Evolutionary conservation across 805 yeast genomes (phyloP).

Genomic region (Saccharomycopsis microspora): DNA sequence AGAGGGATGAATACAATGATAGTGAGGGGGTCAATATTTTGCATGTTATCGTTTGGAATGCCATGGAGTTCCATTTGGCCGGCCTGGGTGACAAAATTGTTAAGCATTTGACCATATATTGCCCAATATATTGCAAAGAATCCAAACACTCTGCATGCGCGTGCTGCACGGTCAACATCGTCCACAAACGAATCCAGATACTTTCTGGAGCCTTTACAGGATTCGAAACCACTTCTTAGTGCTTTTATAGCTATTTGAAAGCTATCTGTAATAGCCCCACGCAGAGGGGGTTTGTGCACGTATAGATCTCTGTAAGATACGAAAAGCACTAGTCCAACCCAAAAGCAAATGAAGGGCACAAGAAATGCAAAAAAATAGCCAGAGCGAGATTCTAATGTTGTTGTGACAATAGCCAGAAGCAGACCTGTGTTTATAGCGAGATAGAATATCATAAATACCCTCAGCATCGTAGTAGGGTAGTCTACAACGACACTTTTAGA

Average conservation of each 20-base stretch:
- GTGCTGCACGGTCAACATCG: conserved; percentile 52
- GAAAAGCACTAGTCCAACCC: conserved; percentile 43
- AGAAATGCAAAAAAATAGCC: conserved; percentile 72
- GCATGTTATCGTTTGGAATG: conserved; percentile 71
- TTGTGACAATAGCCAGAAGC: conserved; percentile 64
- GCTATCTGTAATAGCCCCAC: conserved; percentile 45
- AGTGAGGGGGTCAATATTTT: conserved; percentile 65
- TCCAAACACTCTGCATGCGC: conserved; percentile 63
- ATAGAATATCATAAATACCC: conserved; percentile 67
- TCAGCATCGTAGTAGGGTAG: conserved; percentile 60
- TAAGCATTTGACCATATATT: conserved; percentile 61
- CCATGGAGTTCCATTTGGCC: conserved; percentile 66
- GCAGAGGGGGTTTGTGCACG: conserved; percentile 49
- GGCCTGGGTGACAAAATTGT: conserved; percentile 62
- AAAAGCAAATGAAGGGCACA: conserved; percentile 60
- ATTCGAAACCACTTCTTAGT: conserved; percentile 34
- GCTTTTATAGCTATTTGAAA: conserved; percentile 35
- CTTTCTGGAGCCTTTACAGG: conserved; percentile 40
- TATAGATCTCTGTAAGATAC: conserved; percentile 41
- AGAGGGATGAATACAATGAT: conserved; percentile 71
- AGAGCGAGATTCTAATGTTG: conserved; percentile 52
- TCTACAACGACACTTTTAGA: conserved; percentile 65
- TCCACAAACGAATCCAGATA: conserved; percentile 57
- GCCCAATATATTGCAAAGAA: conserved; percentile 70
- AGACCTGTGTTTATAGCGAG: conserved; percentile 70